Evolutionary conservation across 2,329 filamentous ascomycete genomes (phyloP), one percentile per base, ranked within the genome.

Genomic region (Aspergillus fischeri): DNA sequence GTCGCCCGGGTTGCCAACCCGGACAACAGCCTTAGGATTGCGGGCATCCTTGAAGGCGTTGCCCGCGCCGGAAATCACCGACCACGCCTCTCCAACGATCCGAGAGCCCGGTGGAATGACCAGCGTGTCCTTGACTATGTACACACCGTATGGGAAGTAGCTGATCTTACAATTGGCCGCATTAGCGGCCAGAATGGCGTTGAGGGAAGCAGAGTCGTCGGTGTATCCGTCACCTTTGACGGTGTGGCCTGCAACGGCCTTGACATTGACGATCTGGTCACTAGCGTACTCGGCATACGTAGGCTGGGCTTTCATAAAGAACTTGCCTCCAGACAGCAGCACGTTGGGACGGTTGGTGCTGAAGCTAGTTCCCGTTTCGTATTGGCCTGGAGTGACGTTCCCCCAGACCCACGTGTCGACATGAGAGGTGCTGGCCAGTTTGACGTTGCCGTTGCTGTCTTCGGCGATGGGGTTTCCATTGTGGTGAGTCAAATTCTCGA

Each of bases 21-120:
- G 71, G 10, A 85, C 69, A 21, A 86, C 73, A 1, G 81, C 74
- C 47, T 72, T 70, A 0, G 84, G 83, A 41, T 72, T 72, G 47
- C 60, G 69, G 0, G 71, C 67, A 55, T 78, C 70, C 53, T 65
- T 73, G 67, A 81, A 86, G 49, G 72, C 76, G 57, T 66, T 57
- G 1, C 83, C 83, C 3, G 70, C 71, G 9, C 75, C 83, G 2
- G 75, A 78, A 67, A 82, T 82, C 4, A 74, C 73, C 7, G 81
- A 75, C 75, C 81, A 83, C 1, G 77, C 80, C 65, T 85, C 80
- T 29, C 84, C 84, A 6, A 83, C 73, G 38, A 86, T 78, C 2
- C 77, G 75, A 2, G 80, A 79, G 14, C 79, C 76, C 5, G 73
- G 66, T 0, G 80, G 80, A 28, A 82, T 66, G n/a, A 69, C 63